A percentile compares a stretch with the other conserved stretches of the same genome.
Conservation (phyloP, 148 eudicot genomes). For the Persicaria maculosa region DNA sequence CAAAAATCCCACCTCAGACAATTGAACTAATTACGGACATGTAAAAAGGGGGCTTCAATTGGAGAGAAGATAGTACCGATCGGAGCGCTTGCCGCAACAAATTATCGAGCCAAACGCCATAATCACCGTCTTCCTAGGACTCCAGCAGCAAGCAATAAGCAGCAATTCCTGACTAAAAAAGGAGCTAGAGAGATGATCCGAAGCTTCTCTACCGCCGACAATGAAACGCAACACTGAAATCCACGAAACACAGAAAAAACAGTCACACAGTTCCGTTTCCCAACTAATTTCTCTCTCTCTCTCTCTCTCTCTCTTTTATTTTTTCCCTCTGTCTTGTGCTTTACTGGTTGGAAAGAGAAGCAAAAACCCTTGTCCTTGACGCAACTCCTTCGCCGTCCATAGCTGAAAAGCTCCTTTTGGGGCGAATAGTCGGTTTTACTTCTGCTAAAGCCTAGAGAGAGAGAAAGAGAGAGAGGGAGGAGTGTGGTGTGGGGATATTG, state of each 20-base stretch:
- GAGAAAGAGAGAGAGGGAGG: too few relatives aligned
- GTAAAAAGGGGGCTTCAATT: not conserved
- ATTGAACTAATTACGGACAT: not conserved
- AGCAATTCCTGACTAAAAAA: not conserved
- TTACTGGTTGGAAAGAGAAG: slow-evolving; percentile 3
- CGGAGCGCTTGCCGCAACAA: slow-evolving; percentile 12
- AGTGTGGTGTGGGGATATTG: too few relatives aligned
- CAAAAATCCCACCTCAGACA: not conserved
- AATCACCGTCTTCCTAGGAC: not conserved
- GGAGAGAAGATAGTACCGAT: not conserved
- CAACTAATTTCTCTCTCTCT: not conserved
- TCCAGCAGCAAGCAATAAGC: not conserved
- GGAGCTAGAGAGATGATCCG: not conserved
- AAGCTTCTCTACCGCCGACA: too few relatives aligned
- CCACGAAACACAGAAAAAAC: too few relatives aligned
- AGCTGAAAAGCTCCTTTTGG: slow-evolving; percentile 6
- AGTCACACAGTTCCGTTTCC: too few relatives aligned
- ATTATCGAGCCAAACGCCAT: slow-evolving; percentile 14
- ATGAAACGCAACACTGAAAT: too few relatives aligned
- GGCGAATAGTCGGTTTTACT: too few relatives aligned
- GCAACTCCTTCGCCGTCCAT: not conserved
- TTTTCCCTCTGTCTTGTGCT: not conserved
- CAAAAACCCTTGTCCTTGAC: not conserved
- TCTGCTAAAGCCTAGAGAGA: too few relatives aligned
- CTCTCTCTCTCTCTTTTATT: not conserved